Conservation (phyloP, 1,139 yeast species). For the Lodderomyces theae region DNA sequence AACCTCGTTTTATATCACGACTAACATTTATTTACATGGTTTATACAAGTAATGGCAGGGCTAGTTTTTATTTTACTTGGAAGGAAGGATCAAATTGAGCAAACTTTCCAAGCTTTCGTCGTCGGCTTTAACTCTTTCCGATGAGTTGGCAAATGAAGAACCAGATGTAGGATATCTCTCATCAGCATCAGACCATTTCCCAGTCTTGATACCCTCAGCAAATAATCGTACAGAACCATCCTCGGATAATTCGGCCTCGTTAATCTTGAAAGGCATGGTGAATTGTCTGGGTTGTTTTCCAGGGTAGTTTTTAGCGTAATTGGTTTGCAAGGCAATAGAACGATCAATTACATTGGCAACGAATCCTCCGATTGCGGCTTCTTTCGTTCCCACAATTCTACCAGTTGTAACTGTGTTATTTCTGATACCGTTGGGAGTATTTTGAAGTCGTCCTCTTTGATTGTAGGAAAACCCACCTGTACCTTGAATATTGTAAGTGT, state of each 20-base stretch:
- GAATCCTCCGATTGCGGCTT: conserved; percentile 78
- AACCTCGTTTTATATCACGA: too few relatives aligned
- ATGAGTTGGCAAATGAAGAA: conserved; percentile 31
- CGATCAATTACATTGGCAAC: conserved; percentile 45
- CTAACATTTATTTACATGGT: not conserved
- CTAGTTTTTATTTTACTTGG: not conserved
- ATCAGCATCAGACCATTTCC: conserved; percentile 39
- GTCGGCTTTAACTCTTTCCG: conserved; percentile 37
- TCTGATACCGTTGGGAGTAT: conserved; percentile 72
- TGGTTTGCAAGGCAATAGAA: conserved; percentile 37
- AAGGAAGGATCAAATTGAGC: conserved; percentile 23
- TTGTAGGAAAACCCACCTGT: conserved; percentile 74
- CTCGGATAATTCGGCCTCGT: conserved; percentile 38
- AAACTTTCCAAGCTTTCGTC: conserved; percentile 32
- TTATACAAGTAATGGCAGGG: not conserved
- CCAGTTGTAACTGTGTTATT: conserved; percentile 66
- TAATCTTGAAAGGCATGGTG: conserved; percentile 42
- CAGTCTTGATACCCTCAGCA: conserved; percentile 42
- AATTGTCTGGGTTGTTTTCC: conserved; percentile 47
- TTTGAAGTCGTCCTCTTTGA: conserved; percentile 66
- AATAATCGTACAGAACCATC: conserved; percentile 38
- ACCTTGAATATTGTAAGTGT: conserved; percentile 42
- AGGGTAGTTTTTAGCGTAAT: conserved; percentile 40
- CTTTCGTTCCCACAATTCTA: conserved; percentile 54
- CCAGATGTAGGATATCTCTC: conserved; percentile 27